Conservation (phyloP, 2,329 filamentous ascomycete species). For the Aspergillus carbonarius region DNA sequence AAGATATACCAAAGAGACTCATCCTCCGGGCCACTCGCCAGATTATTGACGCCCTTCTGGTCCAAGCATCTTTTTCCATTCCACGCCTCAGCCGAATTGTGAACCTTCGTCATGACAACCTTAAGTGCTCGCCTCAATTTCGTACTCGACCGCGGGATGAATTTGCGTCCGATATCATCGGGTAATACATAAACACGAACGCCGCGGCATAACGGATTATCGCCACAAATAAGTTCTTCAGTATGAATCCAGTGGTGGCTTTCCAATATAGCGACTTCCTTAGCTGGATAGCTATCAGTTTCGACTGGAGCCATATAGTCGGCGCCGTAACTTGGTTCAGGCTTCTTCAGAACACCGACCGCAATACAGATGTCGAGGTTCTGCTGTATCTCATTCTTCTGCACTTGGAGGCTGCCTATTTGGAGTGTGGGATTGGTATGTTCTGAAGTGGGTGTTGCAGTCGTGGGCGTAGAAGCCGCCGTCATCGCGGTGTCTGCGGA, state of each 20-base stretch:
- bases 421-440: background rate
- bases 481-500: background rate
- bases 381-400: slow-evolving; percentile 11
- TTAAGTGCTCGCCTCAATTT: slow-evolving; percentile 38
- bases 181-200: slow-evolving; percentile 42
- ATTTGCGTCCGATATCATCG: slow-evolving; percentile 37
- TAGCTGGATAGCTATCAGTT: slow-evolving; percentile 15
- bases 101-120: slow-evolving; percentile 40
- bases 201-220: slow-evolving; percentile 20
- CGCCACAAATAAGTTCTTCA: slow-evolving; percentile 16
- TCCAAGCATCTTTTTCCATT: slow-evolving; percentile 24
- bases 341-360: slow-evolving; percentile 31
- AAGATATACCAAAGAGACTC: slow-evolving; percentile 53
- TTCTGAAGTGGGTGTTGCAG: background rate
- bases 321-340: background rate
- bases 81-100: slow-evolving; percentile 43
- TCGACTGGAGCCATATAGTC: background rate
- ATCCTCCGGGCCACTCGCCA: slow-evolving; percentile 30
- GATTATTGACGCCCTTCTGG: slow-evolving; percentile 5
- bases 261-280: slow-evolving; percentile 29
- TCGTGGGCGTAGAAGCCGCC: background rate
- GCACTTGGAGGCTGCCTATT: background rate
- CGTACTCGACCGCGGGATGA: slow-evolving; percentile 34
- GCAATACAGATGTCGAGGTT: slow-evolving; percentile 28
- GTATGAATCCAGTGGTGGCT: slow-evolving; percentile 39